Base-by-base conservation (phyloP, 192 early-diverging fungal genomes). In the Linnemannia hyalina region DNA sequence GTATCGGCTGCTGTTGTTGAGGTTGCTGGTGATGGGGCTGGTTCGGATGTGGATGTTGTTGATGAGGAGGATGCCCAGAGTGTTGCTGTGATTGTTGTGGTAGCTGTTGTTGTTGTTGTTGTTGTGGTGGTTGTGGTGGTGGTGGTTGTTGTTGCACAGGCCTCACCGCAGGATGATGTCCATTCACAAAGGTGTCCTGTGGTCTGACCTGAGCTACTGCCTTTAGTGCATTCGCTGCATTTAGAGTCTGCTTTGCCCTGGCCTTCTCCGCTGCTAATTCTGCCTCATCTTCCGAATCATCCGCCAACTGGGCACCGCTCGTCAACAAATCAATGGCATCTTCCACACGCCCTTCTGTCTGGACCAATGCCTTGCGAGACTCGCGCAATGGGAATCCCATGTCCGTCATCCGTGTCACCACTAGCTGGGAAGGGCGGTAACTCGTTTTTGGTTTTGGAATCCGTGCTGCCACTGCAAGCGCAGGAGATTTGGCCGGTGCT, bases 311-410 rank as follows among this genome's bases (percentile, higher is more conserved):
- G 26, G 83, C 78, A 1, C 83, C 78, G 55, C 78, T 85, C 11
- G 83, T 85, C 41, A 85, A 32, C 69, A 85, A 74, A 46, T 85
- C 83, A 47, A 85, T 85, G 13, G 83, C 83, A 80, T 85, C 83
- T 46, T 85, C 83, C 8, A 85, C 83, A 7, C 75, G 46, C 60
- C 83, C 83, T 44, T 80, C 77, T 20, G 83, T 85, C 40, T 85
- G 83, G 68, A 85, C 80, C 18, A 85, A 47, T 9, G 83, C 83
- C 69, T 85, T 85, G 22, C 83, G 74, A 11, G 83, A 85, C 23
- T 85, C 83, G 16, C 83, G 78, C 35, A 85, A 54, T 47, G 83
- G 83, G 70, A 85, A 85, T 0, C 83, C 83, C 83, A 85, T 85
- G 44, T 85, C 83, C 22, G 83, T 85, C 78, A 85, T 80, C 23